These are phyloP conservation scores for Auricularia auricula-judae DNA, from an alignment of 768 basidiomycete genomes.

Conservation along the genomic window DNA sequence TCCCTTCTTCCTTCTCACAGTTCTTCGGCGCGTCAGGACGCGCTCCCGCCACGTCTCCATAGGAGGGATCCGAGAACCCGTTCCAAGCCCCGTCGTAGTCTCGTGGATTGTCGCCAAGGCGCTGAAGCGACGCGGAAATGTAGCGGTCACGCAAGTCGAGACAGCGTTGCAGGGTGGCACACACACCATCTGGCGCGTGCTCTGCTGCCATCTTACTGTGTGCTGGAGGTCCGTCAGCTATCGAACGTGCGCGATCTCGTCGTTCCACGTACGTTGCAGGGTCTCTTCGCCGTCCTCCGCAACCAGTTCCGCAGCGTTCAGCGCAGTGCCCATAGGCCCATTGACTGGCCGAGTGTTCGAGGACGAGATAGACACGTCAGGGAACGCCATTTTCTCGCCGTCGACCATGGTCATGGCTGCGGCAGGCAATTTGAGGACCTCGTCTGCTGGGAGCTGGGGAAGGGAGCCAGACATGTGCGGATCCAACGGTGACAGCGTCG, in stretches of 20 bases:
- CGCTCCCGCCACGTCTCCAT: constrained; percentile 55
- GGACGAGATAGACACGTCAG: neutral
- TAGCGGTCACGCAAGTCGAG: constrained; percentile 94
- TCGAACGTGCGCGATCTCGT: constrained; percentile 12
- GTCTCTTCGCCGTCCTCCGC: constrained; percentile 12
- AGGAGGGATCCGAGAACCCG: constrained; percentile 45
- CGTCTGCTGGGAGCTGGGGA: neutral
- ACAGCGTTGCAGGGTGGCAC: constrained; percentile 70
- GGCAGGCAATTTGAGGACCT: neutral
- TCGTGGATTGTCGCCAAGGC: constrained; percentile 88
- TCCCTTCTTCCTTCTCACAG: constrained; percentile 12
- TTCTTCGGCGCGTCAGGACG: constrained; percentile 45
- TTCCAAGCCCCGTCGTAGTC: constrained; percentile 77
- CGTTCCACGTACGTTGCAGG: neutral
- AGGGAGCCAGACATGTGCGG: constrained; percentile 3
- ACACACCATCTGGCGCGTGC: constrained; percentile 34
- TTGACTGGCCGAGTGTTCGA: neutral
- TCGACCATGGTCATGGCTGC: neutral
- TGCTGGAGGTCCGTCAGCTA: constrained; percentile 6
- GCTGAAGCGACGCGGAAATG: constrained; percentile 75
- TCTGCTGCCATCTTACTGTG: constrained; percentile 32
- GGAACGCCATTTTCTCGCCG: neutral
- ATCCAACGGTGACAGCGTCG: neutral
- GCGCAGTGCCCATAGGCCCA: neutral
- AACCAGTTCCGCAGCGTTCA: neutral